Evolutionary conservation across 441 rosid species (phyloP).

Genomic region (Raphanus hybrid): DNA sequence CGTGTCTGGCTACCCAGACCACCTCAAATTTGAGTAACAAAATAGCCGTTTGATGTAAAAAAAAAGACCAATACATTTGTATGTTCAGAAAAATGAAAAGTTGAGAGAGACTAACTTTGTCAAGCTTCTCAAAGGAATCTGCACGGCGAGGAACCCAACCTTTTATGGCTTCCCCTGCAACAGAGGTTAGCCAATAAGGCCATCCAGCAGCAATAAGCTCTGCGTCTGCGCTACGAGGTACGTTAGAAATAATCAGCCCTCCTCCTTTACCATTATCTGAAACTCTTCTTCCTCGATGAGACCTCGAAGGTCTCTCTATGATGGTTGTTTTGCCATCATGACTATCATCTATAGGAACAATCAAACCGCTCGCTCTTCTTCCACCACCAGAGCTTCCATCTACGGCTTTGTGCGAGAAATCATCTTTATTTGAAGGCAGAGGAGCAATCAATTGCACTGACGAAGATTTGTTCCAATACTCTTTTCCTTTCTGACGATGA

Average conservation of each 20-base stretch:
- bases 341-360: conserved; percentile 44
- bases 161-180: conserved; percentile 82
- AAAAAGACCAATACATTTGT: background rate
- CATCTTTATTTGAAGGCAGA: conserved; percentile 49
- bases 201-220: conserved; percentile 73
- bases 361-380: conserved; percentile 29
- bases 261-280: conserved; percentile 52
- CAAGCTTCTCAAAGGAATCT: conserved; percentile 80
- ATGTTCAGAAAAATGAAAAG: conserved; percentile 1
- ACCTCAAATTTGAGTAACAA: too few species aligned
- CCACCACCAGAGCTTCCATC: conserved; percentile 33
- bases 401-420: conserved; percentile 24
- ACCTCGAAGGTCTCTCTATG: conserved; percentile 38
- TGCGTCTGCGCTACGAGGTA: conserved; percentile 50
- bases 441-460: conserved; percentile 67
- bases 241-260: conserved; percentile 37
- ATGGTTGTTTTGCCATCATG: conserved; percentile 36
- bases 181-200: conserved; percentile 87
- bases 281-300: conserved; percentile 45
- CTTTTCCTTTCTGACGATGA: conserved; percentile 41
- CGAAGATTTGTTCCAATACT: conserved; percentile 41
- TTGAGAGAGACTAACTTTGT: conserved; percentile 57
- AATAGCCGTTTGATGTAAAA: too few species aligned
- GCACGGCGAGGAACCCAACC: conserved; percentile 87
- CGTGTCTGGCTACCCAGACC: too few species aligned